Evolutionary conservation across 805 yeast genomes (phyloP).

Genomic region (Cyberlindnera samutprakarnensis): DNA sequence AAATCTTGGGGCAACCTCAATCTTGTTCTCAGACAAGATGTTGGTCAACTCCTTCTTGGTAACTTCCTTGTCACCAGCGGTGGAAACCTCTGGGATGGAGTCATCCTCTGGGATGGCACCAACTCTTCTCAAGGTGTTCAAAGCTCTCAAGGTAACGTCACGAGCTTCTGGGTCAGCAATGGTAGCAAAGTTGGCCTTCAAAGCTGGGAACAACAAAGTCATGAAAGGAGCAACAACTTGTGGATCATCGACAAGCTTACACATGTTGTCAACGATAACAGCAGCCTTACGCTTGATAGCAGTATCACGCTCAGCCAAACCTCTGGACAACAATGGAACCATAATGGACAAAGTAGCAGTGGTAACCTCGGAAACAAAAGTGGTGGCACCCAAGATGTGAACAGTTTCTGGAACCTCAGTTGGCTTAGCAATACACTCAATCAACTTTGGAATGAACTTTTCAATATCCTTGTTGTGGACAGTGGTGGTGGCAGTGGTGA

Average conservation of each 20-base stretch:
- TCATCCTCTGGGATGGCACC: constrained; percentile 93
- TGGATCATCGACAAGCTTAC: constrained; percentile 99
- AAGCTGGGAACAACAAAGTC: constrained; percentile 90
- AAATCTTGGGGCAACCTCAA: constrained; percentile 66
- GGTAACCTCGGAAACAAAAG: constrained; percentile 99
- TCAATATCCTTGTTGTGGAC: constrained; percentile 99
- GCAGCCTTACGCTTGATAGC: constrained; percentile 99
- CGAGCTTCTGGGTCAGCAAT: constrained; percentile 99
- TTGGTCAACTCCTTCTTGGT: constrained; percentile 76
- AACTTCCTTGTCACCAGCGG: constrained; percentile 94
- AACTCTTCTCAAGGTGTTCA: constrained; percentile 96
- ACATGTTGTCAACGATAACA: constrained; percentile 99
- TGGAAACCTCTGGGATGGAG: constrained; percentile 91
- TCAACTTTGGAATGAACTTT: constrained; percentile 96
- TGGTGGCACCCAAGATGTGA: constrained; percentile 98
- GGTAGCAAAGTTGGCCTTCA: constrained; percentile 87
- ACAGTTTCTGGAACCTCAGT: constrained; percentile 98
- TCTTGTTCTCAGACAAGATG: constrained; percentile 59
- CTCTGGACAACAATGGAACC: constrained; percentile 98
- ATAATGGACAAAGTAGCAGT: constrained; percentile 98
- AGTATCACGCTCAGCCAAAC: constrained; percentile 99
- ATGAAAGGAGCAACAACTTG: constrained; percentile 99
- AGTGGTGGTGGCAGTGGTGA: constrained; percentile 94
- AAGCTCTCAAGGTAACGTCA: constrained; percentile 94
- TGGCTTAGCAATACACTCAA: constrained; percentile 95